Conservation (phyloP, 2,329 filamentous ascomycete genomes). For the Beauveria brongniartii region DNA sequence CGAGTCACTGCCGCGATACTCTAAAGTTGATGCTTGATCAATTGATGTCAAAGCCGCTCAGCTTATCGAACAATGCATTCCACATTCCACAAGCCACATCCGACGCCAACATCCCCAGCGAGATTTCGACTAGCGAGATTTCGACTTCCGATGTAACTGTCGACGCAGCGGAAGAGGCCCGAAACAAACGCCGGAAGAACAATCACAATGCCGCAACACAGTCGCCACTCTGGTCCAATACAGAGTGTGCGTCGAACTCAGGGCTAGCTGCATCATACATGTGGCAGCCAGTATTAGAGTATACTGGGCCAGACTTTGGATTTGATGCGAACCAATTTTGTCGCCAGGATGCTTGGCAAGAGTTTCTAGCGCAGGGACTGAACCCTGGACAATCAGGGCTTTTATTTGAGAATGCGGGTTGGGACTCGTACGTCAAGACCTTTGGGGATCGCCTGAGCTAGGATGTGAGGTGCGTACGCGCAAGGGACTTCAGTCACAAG, state of each 20-base stretch:
- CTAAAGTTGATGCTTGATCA: background rate
- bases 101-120: background rate
- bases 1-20: background rate
- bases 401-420: constrained; percentile 1
- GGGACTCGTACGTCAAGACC: constrained; percentile 10
- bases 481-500: no score
- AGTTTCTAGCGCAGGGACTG: background rate
- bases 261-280: background rate
- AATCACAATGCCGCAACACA: background rate
- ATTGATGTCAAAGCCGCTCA: background rate
- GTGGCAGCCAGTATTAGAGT: constrained; percentile 8
- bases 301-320: constrained; percentile 11
- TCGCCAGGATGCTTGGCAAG: constrained; percentile 4
- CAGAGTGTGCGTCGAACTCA: background rate
- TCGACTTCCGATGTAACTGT: background rate
- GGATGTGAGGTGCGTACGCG: no score
- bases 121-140: background rate
- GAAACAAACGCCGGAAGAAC: background rate
- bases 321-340: constrained; percentile 4
- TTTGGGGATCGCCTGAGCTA: constrained; percentile 2
- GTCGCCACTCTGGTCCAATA: background rate
- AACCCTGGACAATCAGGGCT: background rate
- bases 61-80: background rate
- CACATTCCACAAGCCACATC: no score
- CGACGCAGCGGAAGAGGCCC: background rate